Percentiles rank a stretch among this genome's conserved stretches.
These are phyloP conservation scores for Botrytis paeoniae DNA, from an alignment of 2,329 filamentous ascomycete genomes.

Conservation along the genomic window DNA sequence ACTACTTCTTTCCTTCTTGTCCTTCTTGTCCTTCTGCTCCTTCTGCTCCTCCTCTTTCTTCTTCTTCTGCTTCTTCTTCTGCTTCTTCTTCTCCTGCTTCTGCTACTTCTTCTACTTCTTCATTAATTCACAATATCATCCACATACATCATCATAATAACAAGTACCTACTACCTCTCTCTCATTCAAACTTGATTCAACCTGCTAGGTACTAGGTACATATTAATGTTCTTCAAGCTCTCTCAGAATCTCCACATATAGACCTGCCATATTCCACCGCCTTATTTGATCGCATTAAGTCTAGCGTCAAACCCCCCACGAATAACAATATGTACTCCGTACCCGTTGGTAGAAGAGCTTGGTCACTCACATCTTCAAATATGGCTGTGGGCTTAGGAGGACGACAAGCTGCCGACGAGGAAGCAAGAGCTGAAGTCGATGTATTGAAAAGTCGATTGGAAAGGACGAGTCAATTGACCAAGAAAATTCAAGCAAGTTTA, in stretches of 20 bases:
- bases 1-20: background rate
- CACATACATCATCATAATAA: background rate
- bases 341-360: slow-evolving; percentile 24
- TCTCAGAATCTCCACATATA: background rate
- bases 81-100: too few relatives aligned
- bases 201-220: background rate
- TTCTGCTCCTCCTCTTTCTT: too few relatives aligned
- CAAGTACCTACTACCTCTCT: background rate
- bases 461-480: slow-evolving; percentile 89
- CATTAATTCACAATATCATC: background rate
- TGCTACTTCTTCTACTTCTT: background rate
- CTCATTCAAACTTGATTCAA: background rate
- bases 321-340: slow-evolving; percentile 4
- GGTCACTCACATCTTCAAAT: slow-evolving; percentile 31
- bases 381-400: slow-evolving; percentile 36
- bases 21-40: too few relatives aligned
- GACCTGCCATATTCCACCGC: background rate
- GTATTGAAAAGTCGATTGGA: slow-evolving; percentile 73
- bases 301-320: background rate
- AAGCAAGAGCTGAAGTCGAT: slow-evolving; percentile 67
- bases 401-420: slow-evolving; percentile 51
- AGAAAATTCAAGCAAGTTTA: slow-evolving; percentile 90
- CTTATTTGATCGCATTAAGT: background rate
- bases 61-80: too few relatives aligned
- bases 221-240: background rate